phyloP scores from a whole-genome alignment of 2,329 filamentous ascomycete genomes.

The Aureobasidium uvarum region DNA sequence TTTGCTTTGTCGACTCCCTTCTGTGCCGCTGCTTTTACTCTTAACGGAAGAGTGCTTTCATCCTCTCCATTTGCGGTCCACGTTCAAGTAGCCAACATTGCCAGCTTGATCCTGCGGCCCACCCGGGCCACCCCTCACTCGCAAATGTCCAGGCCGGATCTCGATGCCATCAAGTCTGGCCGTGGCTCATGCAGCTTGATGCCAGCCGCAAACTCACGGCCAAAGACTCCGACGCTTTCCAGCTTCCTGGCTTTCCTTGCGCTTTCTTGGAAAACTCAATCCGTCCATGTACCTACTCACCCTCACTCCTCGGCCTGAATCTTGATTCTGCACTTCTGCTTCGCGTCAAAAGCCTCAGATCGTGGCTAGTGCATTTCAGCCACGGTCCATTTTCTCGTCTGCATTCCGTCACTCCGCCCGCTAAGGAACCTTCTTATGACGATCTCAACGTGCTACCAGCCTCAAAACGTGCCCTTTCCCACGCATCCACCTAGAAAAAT shows the following conservation, averaged over 20 bases:
- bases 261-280: slow-evolving; percentile 13
- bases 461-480: slow-evolving; percentile 5
- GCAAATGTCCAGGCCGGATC: not conserved
- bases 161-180: not conserved
- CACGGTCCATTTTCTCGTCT: not conserved
- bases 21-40: not conserved
- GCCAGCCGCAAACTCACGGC: not conserved
- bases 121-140: not conserved
- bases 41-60: not conserved
- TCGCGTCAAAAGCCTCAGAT: not conserved
- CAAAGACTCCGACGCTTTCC: not conserved
- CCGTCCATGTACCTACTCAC: not conserved
- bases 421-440: slow-evolving; percentile 18
- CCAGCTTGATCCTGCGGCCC: not conserved
- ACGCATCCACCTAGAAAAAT: too few species aligned
- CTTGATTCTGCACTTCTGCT: not conserved
- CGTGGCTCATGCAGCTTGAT: slow-evolving; percentile 12
- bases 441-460: slow-evolving; percentile 14
- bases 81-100: not conserved
- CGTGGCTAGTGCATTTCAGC: slow-evolving; percentile 13
- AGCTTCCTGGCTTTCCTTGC: too few species aligned
- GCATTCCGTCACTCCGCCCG: slow-evolving; percentile 20
- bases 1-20: not conserved
- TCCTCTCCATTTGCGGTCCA: not conserved
- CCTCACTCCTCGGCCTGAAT: not conserved